These are phyloP conservation scores for Plasmodium knowlesi DNA, from an alignment of 169 alveolate species.

Conservation along the genomic window DNA sequence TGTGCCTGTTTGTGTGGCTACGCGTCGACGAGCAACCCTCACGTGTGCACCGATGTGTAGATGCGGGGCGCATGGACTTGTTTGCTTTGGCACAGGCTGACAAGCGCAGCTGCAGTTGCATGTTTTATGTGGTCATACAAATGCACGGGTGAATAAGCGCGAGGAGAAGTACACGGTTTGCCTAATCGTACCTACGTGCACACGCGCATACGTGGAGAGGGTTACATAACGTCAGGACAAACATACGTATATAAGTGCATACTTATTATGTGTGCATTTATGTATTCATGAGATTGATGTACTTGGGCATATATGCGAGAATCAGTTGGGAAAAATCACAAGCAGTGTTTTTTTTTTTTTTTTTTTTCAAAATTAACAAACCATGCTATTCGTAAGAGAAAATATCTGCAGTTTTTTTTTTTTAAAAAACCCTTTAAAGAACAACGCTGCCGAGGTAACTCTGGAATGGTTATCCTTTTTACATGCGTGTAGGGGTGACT, in stretches of 20 bases:
- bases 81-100: background rate
- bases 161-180: background rate
- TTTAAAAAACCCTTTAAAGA: background rate
- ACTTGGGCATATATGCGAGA: background rate
- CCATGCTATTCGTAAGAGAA: background rate
- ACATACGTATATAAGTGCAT: background rate
- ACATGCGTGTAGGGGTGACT: background rate
- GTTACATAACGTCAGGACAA: background rate
- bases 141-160: conserved; percentile 2
- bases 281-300: background rate
- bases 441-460: background rate
- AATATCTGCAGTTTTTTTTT: background rate
- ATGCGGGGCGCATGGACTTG: background rate
- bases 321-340: background rate
- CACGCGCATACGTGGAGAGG: background rate
- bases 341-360: background rate
- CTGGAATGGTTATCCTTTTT: background rate
- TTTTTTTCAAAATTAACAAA: background rate
- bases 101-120: background rate
- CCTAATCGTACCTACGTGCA: conserved; percentile 1
- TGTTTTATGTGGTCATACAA: background rate
- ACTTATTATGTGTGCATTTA: background rate
- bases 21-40: background rate
- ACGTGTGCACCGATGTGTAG: background rate
- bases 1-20: background rate